Conservation (phyloP, 2,329 filamentous ascomycete species). For the Thelonectria discophora region DNA sequence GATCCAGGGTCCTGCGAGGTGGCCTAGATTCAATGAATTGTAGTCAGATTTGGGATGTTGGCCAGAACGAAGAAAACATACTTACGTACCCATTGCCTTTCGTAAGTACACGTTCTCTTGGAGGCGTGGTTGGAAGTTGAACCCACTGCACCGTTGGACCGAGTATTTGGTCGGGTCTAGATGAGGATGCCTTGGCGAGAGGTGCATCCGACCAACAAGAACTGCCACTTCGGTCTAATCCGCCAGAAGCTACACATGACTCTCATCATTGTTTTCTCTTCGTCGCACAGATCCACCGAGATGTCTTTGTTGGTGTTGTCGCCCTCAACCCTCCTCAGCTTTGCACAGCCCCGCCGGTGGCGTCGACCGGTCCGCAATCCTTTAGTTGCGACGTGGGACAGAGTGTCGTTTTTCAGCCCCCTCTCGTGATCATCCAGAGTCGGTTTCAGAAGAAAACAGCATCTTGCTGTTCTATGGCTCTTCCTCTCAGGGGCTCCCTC, state of each 20-base stretch:
- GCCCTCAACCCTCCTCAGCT: slow-evolving; percentile 14
- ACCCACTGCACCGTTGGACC: background rate
- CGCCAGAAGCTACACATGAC: background rate
- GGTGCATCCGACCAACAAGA: too few relatives aligned
- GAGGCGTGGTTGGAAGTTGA: background rate
- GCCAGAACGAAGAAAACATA: slow-evolving; percentile 3
- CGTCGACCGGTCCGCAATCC: too few relatives aligned
- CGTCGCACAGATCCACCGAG: slow-evolving; percentile 35
- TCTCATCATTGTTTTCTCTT: slow-evolving; percentile 16
- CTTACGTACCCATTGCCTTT: too few relatives aligned
- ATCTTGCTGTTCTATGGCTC: too few relatives aligned
- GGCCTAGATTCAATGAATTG: background rate
- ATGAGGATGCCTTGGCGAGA: too few relatives aligned
- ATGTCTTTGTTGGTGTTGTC: slow-evolving; percentile 32
- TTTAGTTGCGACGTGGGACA: too few relatives aligned
- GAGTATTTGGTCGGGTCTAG: background rate
- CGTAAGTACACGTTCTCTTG: slow-evolving; percentile 9
- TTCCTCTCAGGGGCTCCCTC: too few relatives aligned
- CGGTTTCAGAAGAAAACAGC: too few relatives aligned
- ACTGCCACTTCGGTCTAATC: too few relatives aligned
- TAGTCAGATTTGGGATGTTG: background rate
- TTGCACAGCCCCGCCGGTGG: slow-evolving; percentile 23
- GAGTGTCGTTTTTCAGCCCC: too few relatives aligned
- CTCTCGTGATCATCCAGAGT: too few relatives aligned
- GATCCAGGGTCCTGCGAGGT: too few relatives aligned